Conservation (phyloP, 176 grass and related monocot genomes). For the Pontederia paniculata region DNA sequence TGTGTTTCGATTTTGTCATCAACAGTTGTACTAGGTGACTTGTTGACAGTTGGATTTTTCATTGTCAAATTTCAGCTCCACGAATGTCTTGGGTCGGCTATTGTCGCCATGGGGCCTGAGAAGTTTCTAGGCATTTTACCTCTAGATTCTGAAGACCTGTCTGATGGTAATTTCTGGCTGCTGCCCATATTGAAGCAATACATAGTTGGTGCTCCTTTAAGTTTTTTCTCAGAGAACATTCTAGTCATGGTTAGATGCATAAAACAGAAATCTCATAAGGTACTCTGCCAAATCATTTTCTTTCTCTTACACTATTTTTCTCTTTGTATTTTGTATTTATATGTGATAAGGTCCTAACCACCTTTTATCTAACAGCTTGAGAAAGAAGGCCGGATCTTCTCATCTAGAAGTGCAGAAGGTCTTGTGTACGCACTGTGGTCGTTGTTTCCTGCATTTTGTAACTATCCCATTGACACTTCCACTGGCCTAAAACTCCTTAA, state of each 20-base stretch:
- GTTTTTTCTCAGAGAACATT: constrained; percentile 71
- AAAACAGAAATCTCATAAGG: constrained; percentile 64
- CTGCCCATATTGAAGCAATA: constrained; percentile 72
- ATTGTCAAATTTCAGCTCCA: constrained; percentile 60
- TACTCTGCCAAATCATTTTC: constrained; percentile 5
- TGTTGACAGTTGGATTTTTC: not conserved
- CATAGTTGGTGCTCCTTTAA: constrained; percentile 73
- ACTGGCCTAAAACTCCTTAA: constrained; percentile 50
- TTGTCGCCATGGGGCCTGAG: constrained; percentile 76
- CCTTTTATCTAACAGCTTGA: constrained; percentile 43
- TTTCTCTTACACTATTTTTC: not conserved
- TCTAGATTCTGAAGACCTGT: constrained; percentile 42
- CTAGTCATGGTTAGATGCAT: constrained; percentile 41
- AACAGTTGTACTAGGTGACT: not conserved
- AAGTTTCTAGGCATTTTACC: constrained; percentile 62
- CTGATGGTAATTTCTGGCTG: constrained; percentile 69
- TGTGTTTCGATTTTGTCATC: too few species aligned
- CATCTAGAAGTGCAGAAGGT: constrained; percentile 75
- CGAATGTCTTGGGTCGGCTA: constrained; percentile 68
- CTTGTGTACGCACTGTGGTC: constrained; percentile 84
- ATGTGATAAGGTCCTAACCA: not conserved
- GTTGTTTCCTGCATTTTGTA: constrained; percentile 86
- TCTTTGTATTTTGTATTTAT: not conserved
- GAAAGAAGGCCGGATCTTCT: constrained; percentile 58
- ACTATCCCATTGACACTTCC: constrained; percentile 68